phyloP scores from a whole-genome alignment of 306 rosid genomes.

The cucumber (Cucumis sativus) region DNA sequence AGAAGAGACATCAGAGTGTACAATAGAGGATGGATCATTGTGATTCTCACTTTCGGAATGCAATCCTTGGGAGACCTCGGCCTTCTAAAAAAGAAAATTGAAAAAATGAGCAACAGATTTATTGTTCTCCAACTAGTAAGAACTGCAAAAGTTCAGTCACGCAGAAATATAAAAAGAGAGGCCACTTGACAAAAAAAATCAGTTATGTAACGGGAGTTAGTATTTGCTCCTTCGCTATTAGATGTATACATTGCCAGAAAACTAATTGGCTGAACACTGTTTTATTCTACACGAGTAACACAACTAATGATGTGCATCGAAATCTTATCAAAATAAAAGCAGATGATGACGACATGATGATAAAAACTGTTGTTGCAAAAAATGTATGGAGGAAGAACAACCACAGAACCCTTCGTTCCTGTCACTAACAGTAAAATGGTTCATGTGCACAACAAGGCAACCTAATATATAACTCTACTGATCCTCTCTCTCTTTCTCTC shows the following conservation, averaged over 20 bases:
- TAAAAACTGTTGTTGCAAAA: neutral
- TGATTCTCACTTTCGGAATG: conserved; percentile 48
- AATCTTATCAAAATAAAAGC: conserved; percentile 4
- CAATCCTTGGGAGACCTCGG: conserved; percentile 34
- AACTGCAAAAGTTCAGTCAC: neutral
- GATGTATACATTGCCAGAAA: neutral
- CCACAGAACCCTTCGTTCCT: neutral
- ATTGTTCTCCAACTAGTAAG: neutral
- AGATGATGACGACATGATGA: neutral
- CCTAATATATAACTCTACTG: too few relatives aligned
- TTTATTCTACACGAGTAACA: neutral
- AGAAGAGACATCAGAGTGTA: conserved; percentile 40
- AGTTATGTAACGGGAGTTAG: neutral
- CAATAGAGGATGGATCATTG: conserved; percentile 33
- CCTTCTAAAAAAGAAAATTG: conserved; percentile 31
- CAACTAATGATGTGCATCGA: neutral
- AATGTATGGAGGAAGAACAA: neutral
- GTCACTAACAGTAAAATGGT: neutral
- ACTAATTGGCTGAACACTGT: neutral
- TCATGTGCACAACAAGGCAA: neutral
- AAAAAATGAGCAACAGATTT: conserved; percentile 1
- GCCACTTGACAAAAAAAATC: neutral
- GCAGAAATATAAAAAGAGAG: neutral
- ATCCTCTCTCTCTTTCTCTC: too few relatives aligned
- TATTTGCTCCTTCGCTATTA: neutral